A percentile compares a stretch with the other conserved stretches of the same genome.
Conservation (phyloP, 148 eudicot species). For the Rhododendron ovatum region DNA sequence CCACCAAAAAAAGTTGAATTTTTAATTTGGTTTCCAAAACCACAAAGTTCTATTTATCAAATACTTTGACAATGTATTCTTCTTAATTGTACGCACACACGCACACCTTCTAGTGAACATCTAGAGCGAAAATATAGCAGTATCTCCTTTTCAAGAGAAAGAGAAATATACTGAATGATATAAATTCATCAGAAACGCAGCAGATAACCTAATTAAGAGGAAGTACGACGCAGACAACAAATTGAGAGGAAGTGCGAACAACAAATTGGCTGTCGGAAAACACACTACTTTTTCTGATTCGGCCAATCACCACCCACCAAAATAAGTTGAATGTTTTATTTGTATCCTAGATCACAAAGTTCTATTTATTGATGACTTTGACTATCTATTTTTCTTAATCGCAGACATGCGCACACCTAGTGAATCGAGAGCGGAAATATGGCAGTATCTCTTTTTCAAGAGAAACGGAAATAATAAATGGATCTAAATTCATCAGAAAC, state of each 20-base stretch:
- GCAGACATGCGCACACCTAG: not conserved
- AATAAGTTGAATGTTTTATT: not conserved
- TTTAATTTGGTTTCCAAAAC: not conserved
- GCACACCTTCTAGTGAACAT: not conserved
- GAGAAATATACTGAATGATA: not conserved
- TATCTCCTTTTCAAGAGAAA: not conserved
- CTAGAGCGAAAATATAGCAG: not conserved
- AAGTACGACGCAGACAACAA: not conserved
- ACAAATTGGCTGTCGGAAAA: not conserved
- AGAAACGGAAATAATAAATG: not conserved
- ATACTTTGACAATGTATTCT: not conserved
- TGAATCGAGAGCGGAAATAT: not conserved
- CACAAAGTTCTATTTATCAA: not conserved
- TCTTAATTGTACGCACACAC: not conserved
- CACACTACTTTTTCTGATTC: not conserved
- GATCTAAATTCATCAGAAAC: not conserved
- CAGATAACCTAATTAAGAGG: not conserved
- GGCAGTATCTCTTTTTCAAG: not conserved
- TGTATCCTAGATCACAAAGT: not conserved
- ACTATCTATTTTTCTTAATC: not conserved
- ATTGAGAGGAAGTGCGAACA: not conserved
- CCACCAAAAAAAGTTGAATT: not conserved
- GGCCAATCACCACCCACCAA: not conserved
- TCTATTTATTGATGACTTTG: not conserved
- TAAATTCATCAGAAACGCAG: not conserved